Evolutionary conservation across 108 stramenopile species (phyloP), one percentile per base, ranked within the genome.

Genomic region (Craspedostauros australis): DNA sequence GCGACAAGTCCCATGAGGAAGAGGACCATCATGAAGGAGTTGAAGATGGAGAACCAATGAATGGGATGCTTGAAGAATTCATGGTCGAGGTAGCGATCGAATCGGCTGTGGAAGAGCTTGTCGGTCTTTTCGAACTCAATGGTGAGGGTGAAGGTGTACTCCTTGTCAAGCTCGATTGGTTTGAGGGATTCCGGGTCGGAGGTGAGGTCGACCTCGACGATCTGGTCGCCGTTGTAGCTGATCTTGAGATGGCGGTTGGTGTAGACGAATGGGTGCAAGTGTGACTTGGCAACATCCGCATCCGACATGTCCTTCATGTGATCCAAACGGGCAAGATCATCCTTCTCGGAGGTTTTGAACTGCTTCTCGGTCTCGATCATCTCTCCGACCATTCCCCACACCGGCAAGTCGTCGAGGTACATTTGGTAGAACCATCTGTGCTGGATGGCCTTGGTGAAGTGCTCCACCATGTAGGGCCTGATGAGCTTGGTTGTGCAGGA

Each of bases 11-110:
- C 97, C 60, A 90, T 95, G 34, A 99, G 62, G 70, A 99, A 98
- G 39, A 99, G 62, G 1, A 97, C 95, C 75, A 99, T 98, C 96
- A 99, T 95, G 68, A 97, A 84, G 3, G 86, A 86, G 76, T 99
- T 99, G 50, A 93, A 88, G 60, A 99, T 93, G 48, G 86, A 80
- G 75, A 99, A 99, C 96, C 97, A 98, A 76, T 99, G 99, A 57
- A 99, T 96, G 34, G 93, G 90, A 66, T 99, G 98, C 67, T 97
- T 96, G 78, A 99, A 99, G 60, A 99, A 97, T 26, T 76, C 79
- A 57, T 92, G 80, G 69, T 98, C 95, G 57, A 98, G 55, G 67
- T 98, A 98, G 24, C 87, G 71, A 57, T 93, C 80, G 67, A 95
- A 98, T 15, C 97, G 72, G 7, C 84, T 69, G 31, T 91, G 91